Evolutionary conservation across 202 grass and related monocot genomes (phyloP).

Genomic region (Cymbopogon flexuosus): DNA sequence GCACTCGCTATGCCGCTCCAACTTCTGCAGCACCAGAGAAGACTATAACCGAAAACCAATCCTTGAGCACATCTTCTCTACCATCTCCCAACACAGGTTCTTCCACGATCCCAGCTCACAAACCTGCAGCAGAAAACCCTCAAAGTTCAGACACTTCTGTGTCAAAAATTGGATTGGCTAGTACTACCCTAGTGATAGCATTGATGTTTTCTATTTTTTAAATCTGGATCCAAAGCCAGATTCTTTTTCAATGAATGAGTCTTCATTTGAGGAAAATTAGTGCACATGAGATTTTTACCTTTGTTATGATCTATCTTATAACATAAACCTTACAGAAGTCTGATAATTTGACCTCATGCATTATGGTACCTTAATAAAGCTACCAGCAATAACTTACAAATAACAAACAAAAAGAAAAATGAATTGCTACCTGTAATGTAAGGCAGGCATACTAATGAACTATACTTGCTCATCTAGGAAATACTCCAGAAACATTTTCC

Average conservation of each 20-base stretch:
- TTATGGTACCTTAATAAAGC: neutral
- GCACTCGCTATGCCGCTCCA: conserved; percentile 4
- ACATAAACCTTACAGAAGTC: neutral
- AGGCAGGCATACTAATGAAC: neutral
- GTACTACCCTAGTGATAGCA: conserved; percentile 19
- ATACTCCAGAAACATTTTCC: conserved; percentile 28
- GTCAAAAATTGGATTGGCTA: conserved; percentile 27
- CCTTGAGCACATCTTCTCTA: conserved; percentile 33
- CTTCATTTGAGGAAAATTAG: neutral
- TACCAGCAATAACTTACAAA: neutral
- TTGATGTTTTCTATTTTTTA: conserved; percentile 38
- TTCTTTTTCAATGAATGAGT: conserved; percentile 21
- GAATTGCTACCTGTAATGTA: neutral
- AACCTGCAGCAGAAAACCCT: conserved; percentile 34
- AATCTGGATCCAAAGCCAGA: conserved; percentile 9
- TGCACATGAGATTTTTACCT: conserved; percentile 7
- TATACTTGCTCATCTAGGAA: neutral
- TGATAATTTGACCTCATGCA: neutral
- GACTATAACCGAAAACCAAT: conserved; percentile 23
- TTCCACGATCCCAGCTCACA: conserved; percentile 21
- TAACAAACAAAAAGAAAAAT: neutral
- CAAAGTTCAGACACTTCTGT: conserved; percentile 35
- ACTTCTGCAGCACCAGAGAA: conserved; percentile 11
- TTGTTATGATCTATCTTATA: neutral
- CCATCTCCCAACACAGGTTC: conserved; percentile 34